Evolutionary conservation across 1,139 yeast species (phyloP), one percentile per base, ranked within the genome.

Genomic region (Debaryomycetaceae sp.): DNA sequence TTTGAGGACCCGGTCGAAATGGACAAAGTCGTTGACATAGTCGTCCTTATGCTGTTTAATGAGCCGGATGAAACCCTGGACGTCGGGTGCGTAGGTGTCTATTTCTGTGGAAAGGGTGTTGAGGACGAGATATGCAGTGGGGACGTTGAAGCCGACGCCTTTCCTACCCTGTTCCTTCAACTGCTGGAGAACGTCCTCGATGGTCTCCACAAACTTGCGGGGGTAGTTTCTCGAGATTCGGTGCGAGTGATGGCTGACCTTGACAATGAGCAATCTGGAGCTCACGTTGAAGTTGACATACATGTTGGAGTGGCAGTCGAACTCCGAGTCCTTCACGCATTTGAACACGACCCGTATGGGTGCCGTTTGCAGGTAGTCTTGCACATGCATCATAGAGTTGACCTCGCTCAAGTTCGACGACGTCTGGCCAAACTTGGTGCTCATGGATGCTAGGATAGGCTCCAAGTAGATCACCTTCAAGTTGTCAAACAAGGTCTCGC

Each of bases 391-490:
- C 34, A 44, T 38, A 1, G 43, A 41, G 37, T 42, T 49, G 33
- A 43, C 50, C 38, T 64, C 68, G 38, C 54, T 54, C 2, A 68
- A 55, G 53, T 72, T 73, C 20, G 72, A 57, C 6, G 68, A 59
- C 34, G 67, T 61, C 41, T 67, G 66, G 35, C 61, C 57, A 48
- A 64, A 71, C 39, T 64, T 65, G 37, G 64, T 55, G 17, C 62
- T 64, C 44, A 62, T 49, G 41, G 71, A 54, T 36, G 75, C 76
- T 49, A 72, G 61, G 39, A 72, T 60, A 36, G 76, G 76, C 45
- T 72, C 76, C 37, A 72, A 53, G 50, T 65, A 73, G 40, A 72
- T 65, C 41, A 65, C 63, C 44, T 61, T 62, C 45, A 73, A 62
- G 48, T 68, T 66, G 40, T 63, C 68, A 52, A 70, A 58, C 37